Percentiles rank a stretch among this genome's conserved stretches.
phyloP scores from a whole-genome alignment of 2,329 filamentous ascomycete species.

The Fusarium temperatum region DNA sequence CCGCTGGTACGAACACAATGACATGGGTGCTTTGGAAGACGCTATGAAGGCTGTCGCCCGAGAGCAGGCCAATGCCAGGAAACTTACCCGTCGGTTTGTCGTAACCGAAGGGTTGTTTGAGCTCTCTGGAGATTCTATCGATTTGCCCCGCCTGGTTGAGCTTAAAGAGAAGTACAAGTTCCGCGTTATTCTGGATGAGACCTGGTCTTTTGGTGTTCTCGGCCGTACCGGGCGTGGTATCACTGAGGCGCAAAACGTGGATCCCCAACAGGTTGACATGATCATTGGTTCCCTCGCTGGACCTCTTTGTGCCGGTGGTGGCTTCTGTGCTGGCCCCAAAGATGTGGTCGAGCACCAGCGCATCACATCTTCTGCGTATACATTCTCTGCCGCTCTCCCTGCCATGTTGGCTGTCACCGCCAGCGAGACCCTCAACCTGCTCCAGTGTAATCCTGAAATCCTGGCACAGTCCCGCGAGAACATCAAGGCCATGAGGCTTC shows the following conservation, averaged over 20 bases:
- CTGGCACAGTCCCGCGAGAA: constrained; percentile 83
- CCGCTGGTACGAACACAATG: constrained; percentile 93
- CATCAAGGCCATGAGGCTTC: constrained; percentile 82
- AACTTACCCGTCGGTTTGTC: constrained; percentile 90
- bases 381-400: constrained; percentile 92
- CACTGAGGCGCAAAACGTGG: constrained; percentile 96
- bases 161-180: constrained; percentile 98
- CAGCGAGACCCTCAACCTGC: constrained; percentile 85
- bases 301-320: constrained; percentile 89
- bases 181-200: constrained; percentile 95
- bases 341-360: constrained; percentile 97
- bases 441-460: constrained; percentile 88
- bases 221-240: constrained; percentile 90
- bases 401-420: constrained; percentile 96
- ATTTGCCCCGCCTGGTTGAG: constrained; percentile 90
- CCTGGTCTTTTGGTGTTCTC: constrained; percentile 95
- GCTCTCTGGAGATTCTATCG: constrained; percentile 82
- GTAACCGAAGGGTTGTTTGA: constrained; percentile 97
- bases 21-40: constrained; percentile 91
- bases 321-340: constrained; percentile 91
- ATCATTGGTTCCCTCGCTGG: constrained; percentile 93
- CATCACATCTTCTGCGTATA: constrained; percentile 90
- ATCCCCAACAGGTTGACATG: constrained; percentile 94
- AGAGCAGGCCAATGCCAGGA: constrained; percentile 85
- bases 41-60: constrained; percentile 86